A percentile compares a stretch with the other conserved stretches of the same genome.
Conservation (phyloP, 2,329 filamentous ascomycete genomes). For the Dothideomycetes sp. region DNA sequence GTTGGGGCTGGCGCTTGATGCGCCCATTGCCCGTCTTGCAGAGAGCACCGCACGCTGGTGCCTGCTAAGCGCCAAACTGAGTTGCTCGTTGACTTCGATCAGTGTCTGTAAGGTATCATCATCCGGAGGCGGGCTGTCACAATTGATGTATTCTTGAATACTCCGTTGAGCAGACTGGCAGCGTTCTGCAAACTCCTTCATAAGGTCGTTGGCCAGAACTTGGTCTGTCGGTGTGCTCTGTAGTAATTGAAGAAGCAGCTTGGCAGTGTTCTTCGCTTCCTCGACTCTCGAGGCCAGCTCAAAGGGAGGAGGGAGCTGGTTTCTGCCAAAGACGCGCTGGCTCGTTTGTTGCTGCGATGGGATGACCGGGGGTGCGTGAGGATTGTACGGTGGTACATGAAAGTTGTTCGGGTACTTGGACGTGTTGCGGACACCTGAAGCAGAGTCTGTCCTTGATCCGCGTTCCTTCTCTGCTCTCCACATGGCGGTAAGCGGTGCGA, state of each 20-base stretch:
- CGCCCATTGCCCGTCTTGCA: constrained; percentile 37
- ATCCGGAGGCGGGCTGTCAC: constrained; percentile 69
- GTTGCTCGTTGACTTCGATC: constrained; percentile 88
- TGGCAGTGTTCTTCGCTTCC: constrained; percentile 82
- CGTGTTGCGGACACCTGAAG: constrained; percentile 4
- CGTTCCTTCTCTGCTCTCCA: constrained; percentile 74
- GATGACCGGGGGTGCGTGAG: constrained; percentile 31
- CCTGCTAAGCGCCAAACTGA: constrained; percentile 70
- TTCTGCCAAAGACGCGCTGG: constrained; percentile 2
- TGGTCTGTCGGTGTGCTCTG: constrained; percentile 72
- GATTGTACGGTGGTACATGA: constrained; percentile 5
- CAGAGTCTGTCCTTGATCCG: constrained; percentile 12
- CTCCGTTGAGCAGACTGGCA: constrained; percentile 71
- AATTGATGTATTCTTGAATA: constrained; percentile 76
- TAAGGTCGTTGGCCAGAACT: constrained; percentile 71
- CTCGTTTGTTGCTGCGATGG: not conserved
- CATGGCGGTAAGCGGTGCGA: constrained; percentile 65
- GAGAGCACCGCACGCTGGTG: constrained; percentile 68
- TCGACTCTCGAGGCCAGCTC: constrained; percentile 78
- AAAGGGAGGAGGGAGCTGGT: constrained; percentile 49
- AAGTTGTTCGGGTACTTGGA: constrained; percentile 23
- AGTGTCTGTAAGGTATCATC: constrained; percentile 88
- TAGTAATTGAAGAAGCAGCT: constrained; percentile 82
- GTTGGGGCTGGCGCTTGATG: constrained; percentile 14
- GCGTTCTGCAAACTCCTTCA: constrained; percentile 82